Percentiles rank a stretch among this genome's conserved stretches.
Evolutionary conservation across 306 rosid species (phyloP).

Genomic region (Abrus pulchellus): DNA sequence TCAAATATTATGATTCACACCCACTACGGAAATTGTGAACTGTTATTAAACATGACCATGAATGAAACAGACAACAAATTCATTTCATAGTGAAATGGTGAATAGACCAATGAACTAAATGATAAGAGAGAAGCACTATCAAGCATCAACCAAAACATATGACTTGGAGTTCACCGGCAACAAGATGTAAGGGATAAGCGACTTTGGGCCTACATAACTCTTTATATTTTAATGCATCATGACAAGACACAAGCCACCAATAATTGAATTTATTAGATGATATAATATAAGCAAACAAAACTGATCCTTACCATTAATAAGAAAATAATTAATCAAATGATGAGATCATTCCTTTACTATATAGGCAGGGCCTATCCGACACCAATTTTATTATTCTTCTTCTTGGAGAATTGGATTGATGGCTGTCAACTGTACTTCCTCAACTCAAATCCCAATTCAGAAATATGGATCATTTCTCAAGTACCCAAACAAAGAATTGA

Average conservation of each 20-base stretch:
- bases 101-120: conserved; percentile 50
- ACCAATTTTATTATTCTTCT: conserved; percentile 24
- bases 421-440: conserved; percentile 60
- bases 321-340: background rate
- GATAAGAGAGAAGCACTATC: conserved; percentile 42
- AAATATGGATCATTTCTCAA: conserved; percentile 55
- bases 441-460: conserved; percentile 51
- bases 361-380: conserved; percentile 38
- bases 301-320: conserved; percentile 14
- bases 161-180: conserved; percentile 52
- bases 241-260: conserved; percentile 61
- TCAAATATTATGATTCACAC: conserved; percentile 14
- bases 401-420: conserved; percentile 50
- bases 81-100: conserved; percentile 47
- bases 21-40: background rate
- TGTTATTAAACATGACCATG: background rate
- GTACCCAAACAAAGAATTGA: conserved; percentile 49
- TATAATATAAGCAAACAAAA: conserved; percentile 3
- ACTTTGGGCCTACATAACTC: conserved; percentile 51
- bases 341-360: conserved; percentile 38
- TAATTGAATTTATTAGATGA: conserved; percentile 53
- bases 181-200: conserved; percentile 59
- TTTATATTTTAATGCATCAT: conserved; percentile 43
- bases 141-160: conserved; percentile 14
- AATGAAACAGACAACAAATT: background rate